Conservation (phyloP, 148 eudicot species). For the Fallopia convolvulus region DNA sequence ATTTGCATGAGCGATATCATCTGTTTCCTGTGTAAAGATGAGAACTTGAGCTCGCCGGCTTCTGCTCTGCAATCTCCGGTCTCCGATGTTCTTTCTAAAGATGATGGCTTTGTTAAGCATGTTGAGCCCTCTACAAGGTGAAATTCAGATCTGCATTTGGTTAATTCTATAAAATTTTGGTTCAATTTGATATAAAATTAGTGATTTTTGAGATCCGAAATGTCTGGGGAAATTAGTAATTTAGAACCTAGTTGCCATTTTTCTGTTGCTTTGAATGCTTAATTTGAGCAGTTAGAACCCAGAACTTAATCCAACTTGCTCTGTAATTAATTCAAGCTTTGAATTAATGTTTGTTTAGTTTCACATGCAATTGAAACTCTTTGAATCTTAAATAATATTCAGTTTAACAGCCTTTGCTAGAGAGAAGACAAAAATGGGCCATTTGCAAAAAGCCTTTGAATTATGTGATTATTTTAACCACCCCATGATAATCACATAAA, state of each 20-base stretch:
- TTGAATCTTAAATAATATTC: background rate
- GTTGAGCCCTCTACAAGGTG: slow-evolving; percentile 64
- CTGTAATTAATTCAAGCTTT: background rate
- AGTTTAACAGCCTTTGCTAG: background rate
- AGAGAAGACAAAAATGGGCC: no score
- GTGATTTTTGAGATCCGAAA: background rate
- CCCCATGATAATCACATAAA: no score
- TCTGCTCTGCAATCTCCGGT: slow-evolving; percentile 61
- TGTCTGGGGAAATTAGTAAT: background rate
- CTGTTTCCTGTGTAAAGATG: slow-evolving; percentile 46
- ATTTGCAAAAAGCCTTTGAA: no score
- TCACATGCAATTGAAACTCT: background rate
- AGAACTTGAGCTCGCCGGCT: slow-evolving; percentile 39
- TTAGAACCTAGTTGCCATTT: background rate
- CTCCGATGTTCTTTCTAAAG: slow-evolving; percentile 31
- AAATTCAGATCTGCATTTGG: background rate
- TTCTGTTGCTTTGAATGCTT: background rate
- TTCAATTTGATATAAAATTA: background rate
- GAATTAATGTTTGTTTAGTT: background rate
- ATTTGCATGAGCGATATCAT: slow-evolving; percentile 68
- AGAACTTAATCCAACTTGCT: background rate
- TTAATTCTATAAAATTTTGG: background rate
- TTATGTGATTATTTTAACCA: no score
- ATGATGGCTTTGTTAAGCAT: slow-evolving; percentile 35
- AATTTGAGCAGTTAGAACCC: background rate